Evolutionary conservation across 2,329 filamentous ascomycete species (phyloP), one percentile per base, ranked within the genome.

Genomic region (Alternaria triticina): DNA sequence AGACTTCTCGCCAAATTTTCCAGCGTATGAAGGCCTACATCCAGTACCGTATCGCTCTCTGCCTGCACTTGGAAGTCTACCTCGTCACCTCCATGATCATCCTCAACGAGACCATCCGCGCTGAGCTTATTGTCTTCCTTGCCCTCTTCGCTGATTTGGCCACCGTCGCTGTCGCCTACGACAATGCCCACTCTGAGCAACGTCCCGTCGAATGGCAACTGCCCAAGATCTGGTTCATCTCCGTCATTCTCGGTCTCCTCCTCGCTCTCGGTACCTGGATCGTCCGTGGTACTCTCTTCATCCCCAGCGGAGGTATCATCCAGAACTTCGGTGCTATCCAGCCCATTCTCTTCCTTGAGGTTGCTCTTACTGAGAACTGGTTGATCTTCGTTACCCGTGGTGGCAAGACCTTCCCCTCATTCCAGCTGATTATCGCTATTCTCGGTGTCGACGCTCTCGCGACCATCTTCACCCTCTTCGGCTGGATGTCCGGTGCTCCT

Each of bases 161-260:
- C 65, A 93, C 91, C 67, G 91, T 93, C 69, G 91, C 91, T 64
- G 88, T 93, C 61, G 91, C 91, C 52, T 93, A 93, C 83, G 91
- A 93, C 77, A 92, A 93, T 78, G 91, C 91, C 50, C 89, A 92
- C 83, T 92, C 89, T 73, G 91, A 93, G 77, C 85, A 85, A 64
- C 88, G 90, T 43, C 91, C 91, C 13, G 91, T 93, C 73, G 90
- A 93, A 80, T 93, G 91, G 91, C 91, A 93, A 82, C 80, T 93
- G 68, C 90, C 90, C 68, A 93, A 93, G 86, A 93, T 93, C 77
- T 93, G 90, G 91, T 86, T 93, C 70, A 92, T 93, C 74, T 90
- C 87, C 66, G 84, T 91, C 69, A 82, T 91, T 63, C 86, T 93
- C 54, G 91, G 91, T 79, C 69, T 87, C 33, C 82, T 92, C 47